Percentiles rank a stretch among this genome's conserved stretches.
Evolutionary conservation across 495 filamentous ascomycete genomes (phyloP).

Genomic region (Podospora pseudopauciseta): DNA sequence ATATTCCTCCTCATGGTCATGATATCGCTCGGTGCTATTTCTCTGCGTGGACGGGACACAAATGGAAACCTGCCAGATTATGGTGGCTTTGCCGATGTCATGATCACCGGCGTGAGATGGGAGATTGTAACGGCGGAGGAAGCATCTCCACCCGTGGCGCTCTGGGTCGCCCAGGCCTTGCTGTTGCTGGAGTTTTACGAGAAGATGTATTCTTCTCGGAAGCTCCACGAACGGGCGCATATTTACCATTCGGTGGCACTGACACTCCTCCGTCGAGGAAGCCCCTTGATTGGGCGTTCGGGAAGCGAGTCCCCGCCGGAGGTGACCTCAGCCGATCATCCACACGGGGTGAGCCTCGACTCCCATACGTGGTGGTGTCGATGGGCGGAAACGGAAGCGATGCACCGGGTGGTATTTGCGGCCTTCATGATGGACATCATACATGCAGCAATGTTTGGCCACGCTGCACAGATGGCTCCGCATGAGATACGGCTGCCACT

Average conservation of each 20-base stretch:
- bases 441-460: slow-evolving; percentile 96
- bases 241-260: slow-evolving; percentile 96
- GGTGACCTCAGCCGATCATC: slow-evolving; percentile 48
- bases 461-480: slow-evolving; percentile 92
- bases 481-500: slow-evolving; percentile 92
- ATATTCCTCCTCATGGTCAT: slow-evolving; percentile 79
- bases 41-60: slow-evolving; percentile 72
- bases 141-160: slow-evolving; percentile 80
- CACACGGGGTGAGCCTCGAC: slow-evolving; percentile 51
- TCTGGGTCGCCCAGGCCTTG: slow-evolving; percentile 93
- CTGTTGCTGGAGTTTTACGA: slow-evolving; percentile 90
- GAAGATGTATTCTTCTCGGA: slow-evolving; percentile 89
- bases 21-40: slow-evolving; percentile 87
- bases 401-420: slow-evolving; percentile 85
- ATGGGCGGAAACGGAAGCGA: slow-evolving; percentile 93
- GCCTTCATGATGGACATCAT: slow-evolving; percentile 93
- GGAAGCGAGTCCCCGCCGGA: slow-evolving; percentile 83
- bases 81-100: slow-evolving; percentile 73
- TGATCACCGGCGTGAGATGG: slow-evolving; percentile 81
- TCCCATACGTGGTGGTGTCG: slow-evolving; percentile 89
- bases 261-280: slow-evolving; percentile 87
- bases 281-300: slow-evolving; percentile 85
- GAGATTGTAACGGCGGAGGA: slow-evolving; percentile 83
- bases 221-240: slow-evolving; percentile 88
- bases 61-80: slow-evolving; percentile 64